phyloP scores from a whole-genome alignment of 2,329 filamentous ascomycete species.

The Alternaria arbusti region DNA sequence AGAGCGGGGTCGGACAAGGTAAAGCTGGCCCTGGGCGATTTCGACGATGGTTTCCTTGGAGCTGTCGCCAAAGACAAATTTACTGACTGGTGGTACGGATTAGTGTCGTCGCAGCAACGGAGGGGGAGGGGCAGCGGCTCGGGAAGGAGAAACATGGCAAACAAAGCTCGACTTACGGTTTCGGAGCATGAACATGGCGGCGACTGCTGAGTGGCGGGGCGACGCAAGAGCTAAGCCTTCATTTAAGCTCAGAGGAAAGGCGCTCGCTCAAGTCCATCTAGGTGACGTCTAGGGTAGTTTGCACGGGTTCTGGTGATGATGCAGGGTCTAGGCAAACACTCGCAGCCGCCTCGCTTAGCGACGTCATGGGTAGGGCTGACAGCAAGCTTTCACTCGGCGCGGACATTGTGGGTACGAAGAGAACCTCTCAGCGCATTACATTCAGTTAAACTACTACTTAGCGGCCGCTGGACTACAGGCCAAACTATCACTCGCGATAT shows the following conservation, averaged over 20 bases:
- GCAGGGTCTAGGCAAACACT: slow-evolving; percentile 17
- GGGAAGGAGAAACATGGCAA: not conserved
- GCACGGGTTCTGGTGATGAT: slow-evolving; percentile 23
- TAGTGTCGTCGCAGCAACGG: slow-evolving; percentile 31
- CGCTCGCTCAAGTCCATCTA: slow-evolving; percentile 21
- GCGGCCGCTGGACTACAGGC: too few species aligned
- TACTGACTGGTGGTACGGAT: slow-evolving; percentile 69
- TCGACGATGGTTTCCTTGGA: slow-evolving; percentile 94
- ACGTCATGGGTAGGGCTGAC: slow-evolving; percentile 1
- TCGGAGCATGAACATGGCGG: slow-evolving; percentile 51
- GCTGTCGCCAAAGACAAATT: slow-evolving; percentile 87
- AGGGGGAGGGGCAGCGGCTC: slow-evolving; percentile 39
- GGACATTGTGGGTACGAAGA: not conserved
- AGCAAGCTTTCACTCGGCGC: not conserved
- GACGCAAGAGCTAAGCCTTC: slow-evolving; percentile 19
- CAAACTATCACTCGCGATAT: not conserved
- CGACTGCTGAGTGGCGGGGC: slow-evolving; percentile 10
- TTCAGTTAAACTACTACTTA: not conserved
- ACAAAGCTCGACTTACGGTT: slow-evolving; percentile 43
- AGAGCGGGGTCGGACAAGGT: slow-evolving; percentile 91
- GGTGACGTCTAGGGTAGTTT: slow-evolving; percentile 10
- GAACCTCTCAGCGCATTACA: not conserved
- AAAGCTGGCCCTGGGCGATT: slow-evolving; percentile 93
- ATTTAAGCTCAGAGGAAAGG: slow-evolving; percentile 25
- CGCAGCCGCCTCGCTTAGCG: slow-evolving; percentile 17